Base-by-base conservation (phyloP, 495 filamentous ascomycete species). In the Daldinia bambusicola region DNA sequence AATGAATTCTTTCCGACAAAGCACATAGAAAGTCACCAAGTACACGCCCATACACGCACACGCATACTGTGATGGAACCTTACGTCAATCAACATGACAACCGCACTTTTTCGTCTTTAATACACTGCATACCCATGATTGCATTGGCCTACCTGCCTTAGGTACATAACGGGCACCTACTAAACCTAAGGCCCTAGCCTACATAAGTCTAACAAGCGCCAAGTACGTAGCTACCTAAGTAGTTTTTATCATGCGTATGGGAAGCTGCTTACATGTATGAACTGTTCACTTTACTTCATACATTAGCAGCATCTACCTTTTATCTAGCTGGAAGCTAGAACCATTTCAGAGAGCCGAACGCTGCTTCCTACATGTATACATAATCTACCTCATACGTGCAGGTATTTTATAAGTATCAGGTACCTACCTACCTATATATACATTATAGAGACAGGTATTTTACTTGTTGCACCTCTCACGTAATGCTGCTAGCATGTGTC, bases 61-160 rank as follows among this genome's bases (percentile, higher is more conserved):
- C 30, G 10, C 53, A 61, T 20, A 38, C 8, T 61, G 61, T 52
- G 65, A 72, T 72, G 70, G 65, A 72, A 72, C 70, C 70, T 72
- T 68, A 72, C 70, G 70, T 72, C 70, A 72, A 69, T 72, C 70
- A 69, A 69, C 70, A 72, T 69, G 70, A 65, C 61, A 66, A 72
- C 62, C 45, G 50, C 65, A 59, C 50, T 63, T 67, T 26, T 63
- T 59, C 63, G 59, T 56, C 59, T 67, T 67, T 9, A 48, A 65
- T 61, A 66, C 68, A 61, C 18, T 53, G 32, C 26, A 26, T 26
- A 51, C 6, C n/a, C n/a, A n/a, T n/a, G n/a, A n/a, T n/a, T n/a
- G n/a, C n/a, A n/a, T n/a, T n/a, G n/a, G n/a, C n/a, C n/a, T n/a
- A n/a, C n/a, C n/a, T n/a, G n/a, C n/a, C 26, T 58, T 1, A 26